Conservation (phyloP, 2,329 filamentous ascomycete genomes). For the Microsporum audouinii region DNA sequence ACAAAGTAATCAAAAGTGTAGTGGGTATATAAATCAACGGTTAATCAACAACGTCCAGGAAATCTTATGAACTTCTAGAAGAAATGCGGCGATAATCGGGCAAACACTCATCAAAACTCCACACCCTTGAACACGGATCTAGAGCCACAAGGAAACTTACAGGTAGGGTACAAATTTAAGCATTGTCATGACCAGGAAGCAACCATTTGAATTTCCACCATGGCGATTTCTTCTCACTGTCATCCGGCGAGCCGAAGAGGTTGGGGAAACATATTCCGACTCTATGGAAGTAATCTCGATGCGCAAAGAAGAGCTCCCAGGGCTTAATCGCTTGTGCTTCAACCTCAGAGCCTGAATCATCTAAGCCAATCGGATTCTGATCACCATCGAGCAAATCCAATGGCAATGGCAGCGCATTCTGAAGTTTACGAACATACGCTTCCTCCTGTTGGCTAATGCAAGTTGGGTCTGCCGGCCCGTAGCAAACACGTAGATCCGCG, state of each 20-base stretch:
- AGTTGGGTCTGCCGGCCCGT: slow-evolving; percentile 55
- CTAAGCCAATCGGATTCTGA: neutral
- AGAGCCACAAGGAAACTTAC: neutral
- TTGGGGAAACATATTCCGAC: slow-evolving; percentile 80
- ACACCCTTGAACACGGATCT: too few relatives aligned
- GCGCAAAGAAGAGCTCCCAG: slow-evolving; percentile 89
- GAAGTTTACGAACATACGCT: neutral
- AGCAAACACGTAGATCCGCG: slow-evolving; percentile 59
- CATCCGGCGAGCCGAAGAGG: slow-evolving; percentile 1
- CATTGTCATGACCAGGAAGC: slow-evolving; percentile 3
- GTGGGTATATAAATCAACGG: neutral
- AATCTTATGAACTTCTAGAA: neutral
- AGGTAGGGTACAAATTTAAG: neutral
- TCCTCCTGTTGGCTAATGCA: slow-evolving; percentile 52
- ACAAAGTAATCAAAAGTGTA: neutral
- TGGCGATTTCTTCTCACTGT: slow-evolving; percentile 4
- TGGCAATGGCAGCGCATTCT: neutral
- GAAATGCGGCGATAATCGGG: neutral
- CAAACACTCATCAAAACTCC: neutral
- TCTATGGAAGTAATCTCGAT: slow-evolving; percentile 94
- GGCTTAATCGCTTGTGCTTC: slow-evolving; percentile 40
- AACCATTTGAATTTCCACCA: slow-evolving; percentile 11
- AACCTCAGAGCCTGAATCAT: neutral
- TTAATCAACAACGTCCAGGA: neutral
- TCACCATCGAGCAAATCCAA: neutral